Percentiles rank a stretch among this genome's conserved stretches.
phyloP scores from a whole-genome alignment of 148 eudicot species.

The Camellia granthamiana region DNA sequence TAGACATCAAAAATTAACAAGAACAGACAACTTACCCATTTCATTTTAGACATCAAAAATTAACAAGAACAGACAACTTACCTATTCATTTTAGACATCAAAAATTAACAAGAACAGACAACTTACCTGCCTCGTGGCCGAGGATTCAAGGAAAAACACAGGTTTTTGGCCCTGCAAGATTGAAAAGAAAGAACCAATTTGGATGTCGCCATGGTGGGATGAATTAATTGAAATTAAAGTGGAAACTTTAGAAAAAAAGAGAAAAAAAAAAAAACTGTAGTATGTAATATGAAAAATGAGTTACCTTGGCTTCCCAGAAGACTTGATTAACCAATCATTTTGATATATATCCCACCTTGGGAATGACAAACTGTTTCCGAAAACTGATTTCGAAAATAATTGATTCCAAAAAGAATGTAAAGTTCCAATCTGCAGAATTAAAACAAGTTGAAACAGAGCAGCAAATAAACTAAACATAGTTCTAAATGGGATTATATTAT shows the following conservation, averaged over 20 bases:
- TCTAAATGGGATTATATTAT: neutral
- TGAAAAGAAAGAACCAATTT: conserved; percentile 19
- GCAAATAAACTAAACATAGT: too few relatives aligned
- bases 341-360: neutral
- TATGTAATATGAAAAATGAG: neutral
- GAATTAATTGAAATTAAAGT: neutral
- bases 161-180: conserved; percentile 18
- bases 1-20: too few relatives aligned
- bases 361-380: too few relatives aligned
- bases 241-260: neutral
- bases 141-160: conserved; percentile 36
- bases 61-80: neutral
- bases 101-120: too few relatives aligned
- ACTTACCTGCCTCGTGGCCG: conserved; percentile 42
- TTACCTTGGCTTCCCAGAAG: conserved; percentile 42
- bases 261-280: neutral
- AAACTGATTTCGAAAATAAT: too few relatives aligned
- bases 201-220: neutral
- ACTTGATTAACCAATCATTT: neutral
- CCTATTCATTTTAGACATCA: too few relatives aligned
- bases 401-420: too few relatives aligned
- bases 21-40: too few relatives aligned
- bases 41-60: too few relatives aligned
- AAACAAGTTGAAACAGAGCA: too few relatives aligned
- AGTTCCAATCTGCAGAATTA: too few relatives aligned